Evolutionary conservation across 2,329 filamentous ascomycete genomes (phyloP), one percentile per base, ranked within the genome.

Genomic region (Beauveria varroae): DNA sequence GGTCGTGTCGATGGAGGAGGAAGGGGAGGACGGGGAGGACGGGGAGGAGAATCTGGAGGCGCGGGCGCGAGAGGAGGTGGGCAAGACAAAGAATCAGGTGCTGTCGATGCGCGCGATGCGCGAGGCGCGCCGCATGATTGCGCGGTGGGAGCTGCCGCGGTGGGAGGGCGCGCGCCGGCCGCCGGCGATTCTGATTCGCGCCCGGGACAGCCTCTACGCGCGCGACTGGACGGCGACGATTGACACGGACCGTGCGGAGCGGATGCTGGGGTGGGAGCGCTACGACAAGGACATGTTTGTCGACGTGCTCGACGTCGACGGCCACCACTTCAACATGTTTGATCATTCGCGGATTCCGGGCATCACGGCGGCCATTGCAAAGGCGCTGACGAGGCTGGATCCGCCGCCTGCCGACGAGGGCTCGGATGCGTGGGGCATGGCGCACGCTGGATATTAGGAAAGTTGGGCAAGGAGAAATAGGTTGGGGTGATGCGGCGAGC

Each of bases 301-400:
- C 28, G 68, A 75, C 14, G 72, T 82, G 1, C 63, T 81, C n/a
- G 76, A 80, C 12, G 72, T 83, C 2, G 73, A 80, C 0, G 80
- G 81, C 0, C 75, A 83, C 61, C 82, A 85, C 64, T 85, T 79
- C 63, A 74, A 74, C 58, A 69, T 81, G 44, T 82, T 81, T 65
- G 67, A 68, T 1, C 68, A 66, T 46, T 62, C 68, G 8, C 68
- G 68, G 41, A 67, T 74, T 40, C 60, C 64, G 1, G 68, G 62
- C 7, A 73, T 69, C 18, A 69, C 73, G 20, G 60, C 55, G 51
- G 66, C 64, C 14, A 69, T 75, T 14, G 16, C 37, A 26, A 52
- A 53, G 57, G 62, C 57, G 24, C 52, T 63, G 57, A 28, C 40
- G 12, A 60, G 40, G 57, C 62, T 63, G 26, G 62, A 63, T 51